A percentile compares a stretch with the other conserved stretches of the same genome.
Evolutionary conservation across 139 green algal species (phyloP).

Genomic region (Coccomyxa sp.): DNA sequence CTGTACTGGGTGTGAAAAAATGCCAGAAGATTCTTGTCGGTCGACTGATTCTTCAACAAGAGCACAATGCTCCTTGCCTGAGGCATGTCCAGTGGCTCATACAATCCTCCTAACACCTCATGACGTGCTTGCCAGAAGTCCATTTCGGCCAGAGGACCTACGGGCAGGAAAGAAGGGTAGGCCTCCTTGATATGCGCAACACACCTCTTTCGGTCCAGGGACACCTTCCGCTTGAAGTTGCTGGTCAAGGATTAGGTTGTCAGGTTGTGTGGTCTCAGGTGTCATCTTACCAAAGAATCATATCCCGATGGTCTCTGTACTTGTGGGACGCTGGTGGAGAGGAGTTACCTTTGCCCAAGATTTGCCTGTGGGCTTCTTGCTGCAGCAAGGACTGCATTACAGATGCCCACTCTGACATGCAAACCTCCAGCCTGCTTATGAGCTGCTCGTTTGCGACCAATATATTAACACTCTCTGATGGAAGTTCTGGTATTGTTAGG

Average conservation of each 20-base stretch:
- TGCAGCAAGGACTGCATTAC: constrained; percentile 20
- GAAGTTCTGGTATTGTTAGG: constrained; percentile 39
- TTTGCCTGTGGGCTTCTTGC: constrained; percentile 22
- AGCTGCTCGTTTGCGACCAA: constrained; percentile 34
- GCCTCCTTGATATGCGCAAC: no score
- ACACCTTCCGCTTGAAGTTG: no score
- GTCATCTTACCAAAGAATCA: no score
- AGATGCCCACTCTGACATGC: constrained; percentile 54
- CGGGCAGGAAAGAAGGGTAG: constrained; percentile 28
- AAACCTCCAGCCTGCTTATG: constrained; percentile 48
- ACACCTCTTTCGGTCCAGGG: no score
- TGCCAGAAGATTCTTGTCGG: constrained; percentile 68
- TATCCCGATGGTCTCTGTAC: no score
- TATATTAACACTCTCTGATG: constrained; percentile 31
- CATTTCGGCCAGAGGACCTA: constrained; percentile 80
- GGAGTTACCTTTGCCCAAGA: neutral
- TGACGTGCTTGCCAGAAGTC: constrained; percentile 81
- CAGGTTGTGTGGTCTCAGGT: no score
- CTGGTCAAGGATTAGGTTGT: no score
- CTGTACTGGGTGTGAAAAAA: constrained; percentile 55
- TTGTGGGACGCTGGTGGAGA: neutral
- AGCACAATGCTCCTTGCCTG: constrained; percentile 51
- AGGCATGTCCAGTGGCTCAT: constrained; percentile 80
- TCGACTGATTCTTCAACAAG: constrained; percentile 49
- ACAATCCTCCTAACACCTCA: constrained; percentile 61